Percentiles rank a stretch among this genome's conserved stretches.
Conservation (phyloP, 495 filamentous ascomycete species). For the Aspergillus nanangensis region DNA sequence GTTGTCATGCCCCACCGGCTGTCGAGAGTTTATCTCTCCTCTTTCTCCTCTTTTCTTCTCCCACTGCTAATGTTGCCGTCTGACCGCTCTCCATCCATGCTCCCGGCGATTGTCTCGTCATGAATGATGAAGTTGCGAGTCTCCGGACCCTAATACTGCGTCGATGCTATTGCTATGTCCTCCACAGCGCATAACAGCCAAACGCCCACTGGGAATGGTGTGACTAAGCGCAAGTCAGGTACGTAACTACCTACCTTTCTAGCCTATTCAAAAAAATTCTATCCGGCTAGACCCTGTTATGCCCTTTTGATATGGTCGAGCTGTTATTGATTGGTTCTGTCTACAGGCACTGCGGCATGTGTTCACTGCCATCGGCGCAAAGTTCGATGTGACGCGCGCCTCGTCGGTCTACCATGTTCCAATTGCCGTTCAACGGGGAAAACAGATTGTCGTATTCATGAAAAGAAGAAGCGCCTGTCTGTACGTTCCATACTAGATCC, state of each 20-base stretch:
- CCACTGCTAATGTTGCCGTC: neutral
- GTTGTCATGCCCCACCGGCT: neutral
- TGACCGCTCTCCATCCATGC: neutral
- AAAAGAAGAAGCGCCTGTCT: constrained; percentile 44
- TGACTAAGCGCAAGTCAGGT: constrained; percentile 29
- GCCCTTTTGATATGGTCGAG: neutral
- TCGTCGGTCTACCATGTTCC: constrained; percentile 41
- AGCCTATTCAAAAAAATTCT: neutral
- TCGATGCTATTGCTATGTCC: constrained; percentile 29
- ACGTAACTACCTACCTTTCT: neutral
- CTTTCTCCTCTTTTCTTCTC: constrained; percentile 1
- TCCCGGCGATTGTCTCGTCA: neutral
- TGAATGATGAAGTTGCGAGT: constrained; percentile 14
- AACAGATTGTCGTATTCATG: constrained; percentile 43
- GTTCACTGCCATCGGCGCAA: constrained; percentile 47
- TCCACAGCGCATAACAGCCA: constrained; percentile 20
- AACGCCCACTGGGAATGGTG: constrained; percentile 18
- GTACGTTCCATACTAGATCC: constrained; percentile 45
- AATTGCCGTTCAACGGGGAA: constrained; percentile 44
- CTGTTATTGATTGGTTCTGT: neutral
- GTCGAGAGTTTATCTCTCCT: constrained; percentile 4
- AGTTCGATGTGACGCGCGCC: constrained; percentile 44
- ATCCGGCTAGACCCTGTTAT: neutral
- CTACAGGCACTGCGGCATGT: constrained; percentile 38
- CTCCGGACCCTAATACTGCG: constrained; percentile 11